These are phyloP conservation scores for Diaporthe eres DNA, from an alignment of 2,329 filamentous ascomycete genomes.

Conservation along the genomic window DNA sequence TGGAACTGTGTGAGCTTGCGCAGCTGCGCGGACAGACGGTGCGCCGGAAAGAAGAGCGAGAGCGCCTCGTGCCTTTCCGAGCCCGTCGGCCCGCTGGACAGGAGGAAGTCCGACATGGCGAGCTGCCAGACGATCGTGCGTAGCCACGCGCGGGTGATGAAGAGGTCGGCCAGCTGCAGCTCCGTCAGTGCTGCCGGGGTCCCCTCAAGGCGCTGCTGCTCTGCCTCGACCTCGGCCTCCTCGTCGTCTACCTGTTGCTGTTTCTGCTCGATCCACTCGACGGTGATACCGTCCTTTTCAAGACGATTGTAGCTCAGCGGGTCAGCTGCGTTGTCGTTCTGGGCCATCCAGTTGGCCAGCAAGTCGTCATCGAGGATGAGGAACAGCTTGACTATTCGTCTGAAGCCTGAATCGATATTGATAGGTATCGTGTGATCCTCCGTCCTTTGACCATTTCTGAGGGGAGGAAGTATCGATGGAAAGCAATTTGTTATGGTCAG, in stretches of 20 bases:
- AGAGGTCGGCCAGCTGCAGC: conserved; percentile 57
- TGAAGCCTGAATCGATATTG: conserved; percentile 55
- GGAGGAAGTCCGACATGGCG: conserved; percentile 55
- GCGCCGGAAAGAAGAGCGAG: conserved; percentile 56
- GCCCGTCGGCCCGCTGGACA: conserved; percentile 52
- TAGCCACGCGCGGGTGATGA: conserved; percentile 58
- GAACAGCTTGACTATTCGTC: conserved; percentile 55
- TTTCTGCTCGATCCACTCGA: conserved; percentile 57
- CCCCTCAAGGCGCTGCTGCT: conserved; percentile 41
- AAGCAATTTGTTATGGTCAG: conserved; percentile 65
- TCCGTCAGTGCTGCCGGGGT: conserved; percentile 50
- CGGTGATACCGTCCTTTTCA: conserved; percentile 51
- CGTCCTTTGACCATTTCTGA: conserved; percentile 50
- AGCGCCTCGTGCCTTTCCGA: conserved; percentile 53
- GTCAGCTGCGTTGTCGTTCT: conserved; percentile 26
- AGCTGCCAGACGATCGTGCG: conserved; percentile 59
- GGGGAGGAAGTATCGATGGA: conserved; percentile 52
- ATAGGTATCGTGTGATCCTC: conserved; percentile 52
- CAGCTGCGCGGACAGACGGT: conserved; percentile 55
- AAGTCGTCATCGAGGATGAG: conserved; percentile 56
- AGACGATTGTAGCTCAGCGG: neutral
- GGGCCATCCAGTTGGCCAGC: conserved; percentile 53
- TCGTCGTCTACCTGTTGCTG: conserved; percentile 57
- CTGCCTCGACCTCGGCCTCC: conserved; percentile 51
- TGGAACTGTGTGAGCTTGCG: conserved; percentile 55